Evolutionary conservation across 2,329 filamentous ascomycete species (phyloP).

Genomic region (Diaporthe ampelina): DNA sequence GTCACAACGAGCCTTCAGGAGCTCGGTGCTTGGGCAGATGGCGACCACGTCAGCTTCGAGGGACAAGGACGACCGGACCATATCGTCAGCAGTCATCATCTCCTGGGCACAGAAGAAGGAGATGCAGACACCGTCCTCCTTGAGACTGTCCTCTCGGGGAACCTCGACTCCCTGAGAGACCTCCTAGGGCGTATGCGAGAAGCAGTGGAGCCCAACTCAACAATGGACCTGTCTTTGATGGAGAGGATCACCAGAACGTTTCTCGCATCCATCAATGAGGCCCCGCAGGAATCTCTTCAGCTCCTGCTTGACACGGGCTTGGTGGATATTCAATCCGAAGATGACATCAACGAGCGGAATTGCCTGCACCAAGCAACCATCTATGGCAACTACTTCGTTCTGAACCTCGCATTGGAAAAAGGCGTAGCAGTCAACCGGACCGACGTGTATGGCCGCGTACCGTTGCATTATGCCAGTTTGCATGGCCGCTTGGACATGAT

Average conservation of each 20-base stretch:
- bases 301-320: conserved; percentile 84
- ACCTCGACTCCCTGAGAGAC: conserved; percentile 82
- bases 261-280: conserved; percentile 89
- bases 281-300: conserved; percentile 80
- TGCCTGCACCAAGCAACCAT: conserved; percentile 98
- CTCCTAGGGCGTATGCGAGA: conserved; percentile 80
- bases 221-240: conserved; percentile 68
- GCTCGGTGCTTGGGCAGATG: conserved; percentile 96
- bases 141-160: conserved; percentile 87
- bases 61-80: conserved; percentile 64
- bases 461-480: conserved; percentile 96
- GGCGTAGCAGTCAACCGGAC: conserved; percentile 83
- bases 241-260: conserved; percentile 93
- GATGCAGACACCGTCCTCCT: conserved; percentile 91
- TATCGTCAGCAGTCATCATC: conserved; percentile 75
- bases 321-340: conserved; percentile 92
- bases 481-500: conserved; percentile 91
- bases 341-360: conserved; percentile 98
- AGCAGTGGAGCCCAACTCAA: conserved; percentile 50
- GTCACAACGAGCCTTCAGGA: conserved; percentile 97
- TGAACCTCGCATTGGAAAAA: conserved; percentile 80
- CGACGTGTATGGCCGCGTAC: conserved; percentile 94
- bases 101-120: conserved; percentile 84
- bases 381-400: conserved; percentile 85
- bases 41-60: conserved; percentile 90